Evolutionary conservation across 1,284 basidiomycete genomes (phyloP).

Genomic region (Amanita bisporigera): DNA sequence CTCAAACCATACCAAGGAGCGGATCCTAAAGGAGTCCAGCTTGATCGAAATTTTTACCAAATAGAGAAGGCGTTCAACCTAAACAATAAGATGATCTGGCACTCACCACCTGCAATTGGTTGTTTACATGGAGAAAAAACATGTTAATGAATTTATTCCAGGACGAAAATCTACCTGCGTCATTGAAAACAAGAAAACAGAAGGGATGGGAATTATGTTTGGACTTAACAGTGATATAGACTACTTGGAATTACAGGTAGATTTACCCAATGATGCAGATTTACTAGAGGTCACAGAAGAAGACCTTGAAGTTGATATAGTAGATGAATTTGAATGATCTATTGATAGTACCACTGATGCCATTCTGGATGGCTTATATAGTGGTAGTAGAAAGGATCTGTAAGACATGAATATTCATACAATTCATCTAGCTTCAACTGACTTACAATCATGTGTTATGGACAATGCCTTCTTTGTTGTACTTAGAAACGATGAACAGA

Average conservation of each 20-base stretch:
- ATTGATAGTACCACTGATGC: not conserved
- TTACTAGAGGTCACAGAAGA: conserved; percentile 5
- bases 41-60: conserved; percentile 38
- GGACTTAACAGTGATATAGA: conserved; percentile 12
- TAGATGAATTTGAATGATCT: not conserved
- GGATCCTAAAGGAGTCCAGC: conserved; percentile 41
- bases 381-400: not conserved
- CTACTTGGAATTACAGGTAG: not conserved
- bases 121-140: conserved; percentile 26
- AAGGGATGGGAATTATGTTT: conserved; percentile 20
- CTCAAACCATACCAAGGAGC: conserved; percentile 36
- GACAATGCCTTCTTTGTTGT: too few species aligned
- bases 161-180: conserved; percentile 24
- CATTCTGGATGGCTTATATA: not conserved
- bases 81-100: conserved; percentile 28
- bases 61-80: conserved; percentile 40
- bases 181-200: conserved; percentile 26
- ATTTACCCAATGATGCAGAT: not conserved
- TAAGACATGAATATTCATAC: not conserved
- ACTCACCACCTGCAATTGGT: conserved; percentile 30
- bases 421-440: not conserved
- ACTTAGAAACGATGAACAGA: too few species aligned
- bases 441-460: conserved; percentile 1
- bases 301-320: conserved; percentile 1
- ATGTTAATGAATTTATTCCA: conserved; percentile 21